A percentile compares a stretch with the other conserved stretches of the same genome.
Conservation (phyloP, 192 early-diverging fungal genomes). For the Entophlyctis helioformis region DNA sequence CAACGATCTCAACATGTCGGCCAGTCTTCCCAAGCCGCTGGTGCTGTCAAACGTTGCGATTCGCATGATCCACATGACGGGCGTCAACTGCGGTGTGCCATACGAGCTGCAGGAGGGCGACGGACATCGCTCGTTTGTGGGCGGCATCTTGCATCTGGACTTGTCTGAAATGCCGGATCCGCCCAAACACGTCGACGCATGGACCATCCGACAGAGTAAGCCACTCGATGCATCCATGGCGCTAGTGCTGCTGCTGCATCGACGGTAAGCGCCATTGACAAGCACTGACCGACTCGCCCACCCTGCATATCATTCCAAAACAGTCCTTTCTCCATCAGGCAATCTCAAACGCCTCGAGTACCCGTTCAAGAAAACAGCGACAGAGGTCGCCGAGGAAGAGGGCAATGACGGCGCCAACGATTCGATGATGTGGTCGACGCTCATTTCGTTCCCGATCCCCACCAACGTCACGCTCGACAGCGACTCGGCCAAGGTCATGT, state of each 20-base stretch:
- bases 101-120: slow-evolving; percentile 16
- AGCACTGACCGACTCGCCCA: too few species aligned
- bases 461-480: slow-evolving; percentile 17
- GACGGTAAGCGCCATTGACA: too few species aligned
- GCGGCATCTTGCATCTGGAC: slow-evolving; percentile 32
- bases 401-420: slow-evolving; percentile 10
- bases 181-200: slow-evolving; percentile 24
- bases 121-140: slow-evolving; percentile 18
- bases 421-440: slow-evolving; percentile 29
- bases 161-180: slow-evolving; percentile 39
- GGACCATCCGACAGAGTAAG: slow-evolving; percentile 36
- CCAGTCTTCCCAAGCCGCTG: slow-evolving; percentile 38
- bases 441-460: slow-evolving; percentile 18
- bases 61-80: slow-evolving; percentile 28
- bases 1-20: slow-evolving; percentile 16
- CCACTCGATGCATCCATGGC: too few species aligned
- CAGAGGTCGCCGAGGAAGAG: slow-evolving; percentile 25
- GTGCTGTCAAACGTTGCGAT: slow-evolving; percentile 33
- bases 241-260: too few species aligned
- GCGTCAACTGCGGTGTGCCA: slow-evolving; percentile 7
- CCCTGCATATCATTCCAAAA: too few species aligned
- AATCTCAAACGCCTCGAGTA: slow-evolving; percentile 25
- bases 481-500: slow-evolving; percentile 29
- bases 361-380: slow-evolving; percentile 30
- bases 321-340: slow-evolving; percentile 28